Evolutionary conservation across 1,139 yeast species (phyloP).

Genomic region (Candida sanyaensis): DNA sequence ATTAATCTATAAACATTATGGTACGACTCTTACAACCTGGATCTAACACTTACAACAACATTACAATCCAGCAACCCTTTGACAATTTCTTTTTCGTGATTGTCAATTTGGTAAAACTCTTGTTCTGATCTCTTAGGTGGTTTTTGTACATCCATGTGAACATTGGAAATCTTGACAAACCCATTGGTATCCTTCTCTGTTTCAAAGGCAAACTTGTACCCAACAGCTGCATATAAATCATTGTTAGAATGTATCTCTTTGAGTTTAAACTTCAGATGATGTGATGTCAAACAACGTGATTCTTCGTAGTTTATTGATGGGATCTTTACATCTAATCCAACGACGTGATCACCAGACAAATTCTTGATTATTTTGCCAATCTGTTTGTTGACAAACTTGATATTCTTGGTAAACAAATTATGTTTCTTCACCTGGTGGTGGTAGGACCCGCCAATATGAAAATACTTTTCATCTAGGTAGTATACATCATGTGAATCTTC

Average conservation of each 20-base stretch:
- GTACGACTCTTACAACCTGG: neutral
- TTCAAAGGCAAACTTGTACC: neutral
- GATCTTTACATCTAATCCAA: slow-evolving; percentile 28
- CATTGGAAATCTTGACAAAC: neutral
- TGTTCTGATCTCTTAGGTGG: slow-evolving; percentile 1
- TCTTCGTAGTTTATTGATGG: slow-evolving; percentile 33
- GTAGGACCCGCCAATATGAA: slow-evolving; percentile 7
- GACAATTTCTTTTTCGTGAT: neutral
- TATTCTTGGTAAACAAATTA: slow-evolving; percentile 28
- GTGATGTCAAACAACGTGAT: slow-evolving; percentile 27
- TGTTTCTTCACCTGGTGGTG: slow-evolving; percentile 17
- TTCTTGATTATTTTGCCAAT: slow-evolving; percentile 18
- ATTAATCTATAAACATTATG: neutral
- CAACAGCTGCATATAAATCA: neutral
- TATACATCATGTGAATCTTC: slow-evolving; percentile 33
- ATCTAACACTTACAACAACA: slow-evolving; percentile 11
- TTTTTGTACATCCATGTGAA: neutral
- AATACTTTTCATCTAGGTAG: slow-evolving; percentile 30
- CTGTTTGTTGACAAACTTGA: slow-evolving; percentile 26
- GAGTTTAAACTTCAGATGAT: slow-evolving; percentile 6
- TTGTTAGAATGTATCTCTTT: neutral
- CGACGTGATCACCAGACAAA: slow-evolving; percentile 10
- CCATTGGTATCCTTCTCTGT: slow-evolving; percentile 1
- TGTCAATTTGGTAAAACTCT: neutral
- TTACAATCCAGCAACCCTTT: slow-evolving; percentile 13